Conservation (phyloP, 2,329 filamentous ascomycete species). For the Rutstroemia sydowiana region DNA sequence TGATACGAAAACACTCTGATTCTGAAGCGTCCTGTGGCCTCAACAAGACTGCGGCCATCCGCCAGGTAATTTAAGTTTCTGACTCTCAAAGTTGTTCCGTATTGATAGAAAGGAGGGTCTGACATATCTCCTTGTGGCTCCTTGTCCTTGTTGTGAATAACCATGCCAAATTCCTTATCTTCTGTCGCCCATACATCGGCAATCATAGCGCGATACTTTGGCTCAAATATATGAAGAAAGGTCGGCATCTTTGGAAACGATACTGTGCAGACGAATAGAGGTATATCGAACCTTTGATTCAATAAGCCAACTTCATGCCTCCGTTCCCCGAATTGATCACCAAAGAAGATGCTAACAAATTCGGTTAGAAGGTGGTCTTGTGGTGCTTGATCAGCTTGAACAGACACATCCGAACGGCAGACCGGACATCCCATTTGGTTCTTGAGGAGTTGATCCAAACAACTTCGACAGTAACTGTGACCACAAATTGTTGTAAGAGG, state of each 20-base stretch:
- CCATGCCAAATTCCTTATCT: slow-evolving; percentile 76
- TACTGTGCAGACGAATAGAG: slow-evolving; percentile 76
- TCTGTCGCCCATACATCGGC: slow-evolving; percentile 63
- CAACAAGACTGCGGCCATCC: slow-evolving; percentile 75
- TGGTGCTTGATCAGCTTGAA: slow-evolving; percentile 36
- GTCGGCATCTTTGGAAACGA: slow-evolving; percentile 78
- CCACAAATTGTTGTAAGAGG: slow-evolving; percentile 80
- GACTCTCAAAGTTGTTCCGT: slow-evolving; percentile 74
- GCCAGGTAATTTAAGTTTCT: slow-evolving; percentile 64
- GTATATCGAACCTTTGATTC: slow-evolving; percentile 51
- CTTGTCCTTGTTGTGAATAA: slow-evolving; percentile 56
- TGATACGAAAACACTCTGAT: slow-evolving; percentile 66
- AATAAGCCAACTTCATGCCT: slow-evolving; percentile 45
- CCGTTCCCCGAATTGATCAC: slow-evolving; percentile 52
- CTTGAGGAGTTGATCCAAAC: slow-evolving; percentile 68
- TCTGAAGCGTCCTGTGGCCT: slow-evolving; percentile 67
- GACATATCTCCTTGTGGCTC: slow-evolving; percentile 46
- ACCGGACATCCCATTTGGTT: slow-evolving; percentile 73
- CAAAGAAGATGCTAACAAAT: slow-evolving; percentile 63
- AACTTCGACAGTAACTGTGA: slow-evolving; percentile 81
- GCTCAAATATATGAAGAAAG: slow-evolving; percentile 86
- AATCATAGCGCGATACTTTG: slow-evolving; percentile 87
- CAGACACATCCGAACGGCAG: slow-evolving; percentile 59
- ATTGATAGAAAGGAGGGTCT: slow-evolving; percentile 54
- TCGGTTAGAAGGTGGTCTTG: slow-evolving; percentile 56